Percentiles rank a stretch among this genome's conserved stretches.
phyloP scores from a whole-genome alignment of 352 stramenopile genomes.

The Phytophthora cactorum region DNA sequence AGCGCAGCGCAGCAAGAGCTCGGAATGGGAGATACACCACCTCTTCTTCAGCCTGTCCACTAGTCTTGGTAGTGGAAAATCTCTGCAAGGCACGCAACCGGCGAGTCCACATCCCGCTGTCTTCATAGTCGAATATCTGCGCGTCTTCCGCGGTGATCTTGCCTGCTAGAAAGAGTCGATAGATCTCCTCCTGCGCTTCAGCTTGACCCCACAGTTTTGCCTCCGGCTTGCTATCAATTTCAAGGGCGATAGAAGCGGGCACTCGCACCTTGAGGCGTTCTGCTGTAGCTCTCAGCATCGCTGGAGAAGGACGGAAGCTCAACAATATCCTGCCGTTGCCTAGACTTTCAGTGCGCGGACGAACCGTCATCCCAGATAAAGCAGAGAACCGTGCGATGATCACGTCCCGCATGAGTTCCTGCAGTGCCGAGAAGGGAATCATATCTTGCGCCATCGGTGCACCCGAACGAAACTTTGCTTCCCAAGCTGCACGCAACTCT shows the following conservation, averaged over 20 bases:
- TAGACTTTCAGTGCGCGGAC: slow-evolving; percentile 10
- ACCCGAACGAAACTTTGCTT: slow-evolving; percentile 70
- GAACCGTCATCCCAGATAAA: slow-evolving; percentile 43
- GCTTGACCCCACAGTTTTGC: slow-evolving; percentile 40
- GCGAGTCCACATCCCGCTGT: slow-evolving; percentile 68
- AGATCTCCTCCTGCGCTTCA: slow-evolving; percentile 69
- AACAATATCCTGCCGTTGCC: slow-evolving; percentile 38
- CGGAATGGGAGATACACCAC: slow-evolving; percentile 56
- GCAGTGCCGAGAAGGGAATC: slow-evolving; percentile 58
- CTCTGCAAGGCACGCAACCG: slow-evolving; percentile 61
- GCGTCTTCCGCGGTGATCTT: slow-evolving; percentile 66
- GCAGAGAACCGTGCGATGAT: slow-evolving; percentile 70
- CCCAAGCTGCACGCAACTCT: slow-evolving; percentile 66
- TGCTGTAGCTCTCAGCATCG: slow-evolving; percentile 52
- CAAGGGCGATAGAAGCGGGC: slow-evolving; percentile 54
- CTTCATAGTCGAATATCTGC: slow-evolving; percentile 68
- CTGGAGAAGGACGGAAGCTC: slow-evolving; percentile 56
- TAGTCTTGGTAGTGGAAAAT: slow-evolving; percentile 24
- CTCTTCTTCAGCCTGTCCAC: slow-evolving; percentile 6
- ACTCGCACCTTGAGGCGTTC: slow-evolving; percentile 54
- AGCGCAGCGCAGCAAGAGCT: slow-evolving; percentile 57
- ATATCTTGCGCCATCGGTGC: slow-evolving; percentile 51
- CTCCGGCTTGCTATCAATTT: slow-evolving; percentile 56
- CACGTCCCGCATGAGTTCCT: slow-evolving; percentile 72
- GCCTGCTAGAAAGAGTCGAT: slow-evolving; percentile 71